Conservation (phyloP, 2,329 filamentous ascomycete species). For the Penicillium crustosum region DNA sequence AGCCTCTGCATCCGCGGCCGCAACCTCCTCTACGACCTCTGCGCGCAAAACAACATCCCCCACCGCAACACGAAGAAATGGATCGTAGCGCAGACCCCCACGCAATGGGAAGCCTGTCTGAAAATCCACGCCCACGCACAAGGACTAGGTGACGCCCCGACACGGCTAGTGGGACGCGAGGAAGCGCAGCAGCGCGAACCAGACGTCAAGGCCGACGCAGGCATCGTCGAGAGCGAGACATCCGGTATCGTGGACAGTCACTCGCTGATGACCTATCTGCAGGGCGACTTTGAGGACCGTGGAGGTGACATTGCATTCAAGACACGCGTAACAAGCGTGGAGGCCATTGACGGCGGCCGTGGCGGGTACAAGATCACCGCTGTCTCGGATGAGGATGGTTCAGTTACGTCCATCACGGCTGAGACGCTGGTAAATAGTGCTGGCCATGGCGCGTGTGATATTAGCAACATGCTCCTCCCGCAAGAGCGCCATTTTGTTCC, state of each 20-base stretch:
- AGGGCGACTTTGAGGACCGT: slow-evolving; percentile 71
- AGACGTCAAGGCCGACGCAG: slow-evolving; percentile 67
- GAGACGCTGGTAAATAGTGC: slow-evolving; percentile 83
- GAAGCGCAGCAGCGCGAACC: slow-evolving; percentile 70
- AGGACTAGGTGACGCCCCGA: slow-evolving; percentile 61
- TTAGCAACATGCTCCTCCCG: slow-evolving; percentile 77
- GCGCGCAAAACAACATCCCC: slow-evolving; percentile 64
- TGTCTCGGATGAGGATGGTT: slow-evolving; percentile 41
- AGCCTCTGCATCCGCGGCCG: slow-evolving; percentile 76
- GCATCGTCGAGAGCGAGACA: slow-evolving; percentile 76
- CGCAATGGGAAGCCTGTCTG: slow-evolving; percentile 62
- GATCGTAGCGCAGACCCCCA: slow-evolving; percentile 82
- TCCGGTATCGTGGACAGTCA: slow-evolving; percentile 93
- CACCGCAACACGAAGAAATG: slow-evolving; percentile 82
- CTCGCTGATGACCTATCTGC: slow-evolving; percentile 75
- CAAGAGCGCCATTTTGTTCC: slow-evolving; percentile 56
- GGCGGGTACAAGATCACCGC: slow-evolving; percentile 73
- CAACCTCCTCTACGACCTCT: slow-evolving; percentile 75
- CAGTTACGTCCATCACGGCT: slow-evolving; percentile 60
- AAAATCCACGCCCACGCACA: slow-evolving; percentile 56
- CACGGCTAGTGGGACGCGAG: slow-evolving; percentile 63
- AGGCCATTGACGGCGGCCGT: slow-evolving; percentile 44
- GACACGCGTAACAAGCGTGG: slow-evolving; percentile 63
- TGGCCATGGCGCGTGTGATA: slow-evolving; percentile 70
- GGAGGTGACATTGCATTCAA: slow-evolving; percentile 74